Evolutionary conservation across 2,329 filamentous ascomycete species (phyloP).

Genomic region (Lasiodiplodia sp.): DNA sequence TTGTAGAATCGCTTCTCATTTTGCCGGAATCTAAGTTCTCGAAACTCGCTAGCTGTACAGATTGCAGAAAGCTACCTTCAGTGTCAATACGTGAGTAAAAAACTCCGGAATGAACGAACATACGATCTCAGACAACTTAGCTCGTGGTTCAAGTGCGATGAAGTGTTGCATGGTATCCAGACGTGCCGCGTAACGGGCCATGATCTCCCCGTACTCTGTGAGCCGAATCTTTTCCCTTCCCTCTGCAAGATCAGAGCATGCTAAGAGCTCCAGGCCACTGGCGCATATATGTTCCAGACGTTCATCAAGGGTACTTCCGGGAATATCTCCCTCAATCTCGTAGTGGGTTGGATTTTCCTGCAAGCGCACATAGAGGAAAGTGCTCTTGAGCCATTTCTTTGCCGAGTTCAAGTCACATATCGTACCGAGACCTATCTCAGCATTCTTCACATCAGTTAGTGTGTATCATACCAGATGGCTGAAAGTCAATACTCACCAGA

Average conservation of each 20-base stretch:
- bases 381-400: slow-evolving; percentile 76
- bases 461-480: not conserved
- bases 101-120: slow-evolving; percentile 41
- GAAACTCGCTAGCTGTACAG: slow-evolving; percentile 74
- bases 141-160: slow-evolving; percentile 55
- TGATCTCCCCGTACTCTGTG: slow-evolving; percentile 78
- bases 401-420: slow-evolving; percentile 71
- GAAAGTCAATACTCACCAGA: slow-evolving; percentile 49
- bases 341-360: slow-evolving; percentile 76
- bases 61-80: slow-evolving; percentile 67
- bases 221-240: slow-evolving; percentile 59
- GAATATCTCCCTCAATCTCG: slow-evolving; percentile 63
- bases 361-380: slow-evolving; percentile 79
- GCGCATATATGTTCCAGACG: slow-evolving; percentile 74
- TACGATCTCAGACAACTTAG: slow-evolving; percentile 73
- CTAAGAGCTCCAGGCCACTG: slow-evolving; percentile 70
- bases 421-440: slow-evolving; percentile 79
- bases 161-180: slow-evolving; percentile 81
- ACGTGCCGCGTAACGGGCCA: slow-evolving; percentile 82
- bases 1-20: slow-evolving; percentile 75
- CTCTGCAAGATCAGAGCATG: slow-evolving; percentile 65
- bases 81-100: not conserved
- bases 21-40: slow-evolving; percentile 72
- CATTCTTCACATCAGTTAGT: slow-evolving; percentile 60
- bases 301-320: slow-evolving; percentile 63